Percentiles rank a stretch among this genome's conserved stretches.
phyloP scores from a whole-genome alignment of 2,329 filamentous ascomycete genomes.

The Aspergillus sp. region DNA sequence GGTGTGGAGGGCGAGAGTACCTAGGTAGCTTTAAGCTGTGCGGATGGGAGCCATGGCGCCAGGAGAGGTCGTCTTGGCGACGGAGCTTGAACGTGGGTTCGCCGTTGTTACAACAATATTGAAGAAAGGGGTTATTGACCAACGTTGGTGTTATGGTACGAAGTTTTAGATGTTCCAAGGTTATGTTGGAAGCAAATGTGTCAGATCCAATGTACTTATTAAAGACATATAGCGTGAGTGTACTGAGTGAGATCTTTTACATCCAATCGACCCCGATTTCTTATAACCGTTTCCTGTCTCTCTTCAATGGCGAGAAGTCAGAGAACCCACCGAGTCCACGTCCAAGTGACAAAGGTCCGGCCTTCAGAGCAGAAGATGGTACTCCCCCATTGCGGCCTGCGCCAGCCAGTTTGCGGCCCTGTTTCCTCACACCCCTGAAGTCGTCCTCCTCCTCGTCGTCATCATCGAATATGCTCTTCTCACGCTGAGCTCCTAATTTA shows the following conservation, averaged over 20 bases:
- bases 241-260: not conserved
- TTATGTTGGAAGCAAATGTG: too few relatives aligned
- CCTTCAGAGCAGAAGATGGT: conserved; percentile 6
- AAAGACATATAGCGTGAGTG: not conserved
- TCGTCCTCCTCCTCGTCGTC: conserved; percentile 57
- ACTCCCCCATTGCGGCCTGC: conserved; percentile 13
- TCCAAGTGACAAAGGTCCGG: conserved; percentile 6
- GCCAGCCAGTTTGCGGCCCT: conserved; percentile 26
- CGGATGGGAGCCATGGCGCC: too few relatives aligned
- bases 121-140: too few relatives aligned
- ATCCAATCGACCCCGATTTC: not conserved
- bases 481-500: conserved; percentile 63
- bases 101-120: too few relatives aligned
- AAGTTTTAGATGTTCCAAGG: too few relatives aligned
- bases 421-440: conserved; percentile 20
- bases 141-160: too few relatives aligned
- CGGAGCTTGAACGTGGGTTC: too few relatives aligned
- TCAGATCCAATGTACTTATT: not conserved
- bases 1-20: too few relatives aligned
- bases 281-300: conserved; percentile 54
- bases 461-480: conserved; percentile 69
- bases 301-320: conserved; percentile 71
- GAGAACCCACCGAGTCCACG: conserved; percentile 50
- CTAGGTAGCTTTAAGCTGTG: too few relatives aligned
- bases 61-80: too few relatives aligned